Conservation (phyloP, 331 rosid genomes). For the Dryas integrifolia region DNA sequence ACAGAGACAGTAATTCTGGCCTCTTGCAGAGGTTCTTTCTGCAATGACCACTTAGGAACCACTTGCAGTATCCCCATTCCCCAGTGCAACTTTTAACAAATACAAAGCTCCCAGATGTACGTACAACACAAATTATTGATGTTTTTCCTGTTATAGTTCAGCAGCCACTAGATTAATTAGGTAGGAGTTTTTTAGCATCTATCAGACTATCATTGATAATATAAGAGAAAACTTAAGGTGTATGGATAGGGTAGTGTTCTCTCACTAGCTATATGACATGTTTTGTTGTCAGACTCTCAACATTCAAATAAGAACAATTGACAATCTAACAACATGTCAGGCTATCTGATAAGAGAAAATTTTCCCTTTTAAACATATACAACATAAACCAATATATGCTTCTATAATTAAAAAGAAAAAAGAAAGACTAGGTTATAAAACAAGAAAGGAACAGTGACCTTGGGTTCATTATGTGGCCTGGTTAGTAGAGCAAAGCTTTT, state of each 20-base stretch:
- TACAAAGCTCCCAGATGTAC: neutral
- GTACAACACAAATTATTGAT: neutral
- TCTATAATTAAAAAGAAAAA: no score
- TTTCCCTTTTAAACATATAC: neutral
- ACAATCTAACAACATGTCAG: neutral
- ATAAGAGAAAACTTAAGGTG: no score
- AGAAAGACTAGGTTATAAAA: no score
- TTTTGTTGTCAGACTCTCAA: no score
- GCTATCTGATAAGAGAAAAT: neutral
- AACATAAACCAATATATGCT: neutral
- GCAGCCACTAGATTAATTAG: neutral
- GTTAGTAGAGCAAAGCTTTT: neutral
- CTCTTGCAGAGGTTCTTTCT: neutral
- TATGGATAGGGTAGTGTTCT: no score
- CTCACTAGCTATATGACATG: no score
- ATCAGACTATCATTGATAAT: neutral
- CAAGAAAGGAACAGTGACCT: no score
- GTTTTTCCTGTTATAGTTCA: neutral
- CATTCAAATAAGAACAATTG: no score
- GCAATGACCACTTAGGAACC: neutral
- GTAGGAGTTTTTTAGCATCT: neutral
- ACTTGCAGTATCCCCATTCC: neutral
- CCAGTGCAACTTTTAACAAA: neutral
- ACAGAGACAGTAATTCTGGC: no score
- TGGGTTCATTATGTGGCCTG: neutral